Base-by-base conservation (phyloP, 257 asterid genomes). In the Solanum boliviense region DNA sequence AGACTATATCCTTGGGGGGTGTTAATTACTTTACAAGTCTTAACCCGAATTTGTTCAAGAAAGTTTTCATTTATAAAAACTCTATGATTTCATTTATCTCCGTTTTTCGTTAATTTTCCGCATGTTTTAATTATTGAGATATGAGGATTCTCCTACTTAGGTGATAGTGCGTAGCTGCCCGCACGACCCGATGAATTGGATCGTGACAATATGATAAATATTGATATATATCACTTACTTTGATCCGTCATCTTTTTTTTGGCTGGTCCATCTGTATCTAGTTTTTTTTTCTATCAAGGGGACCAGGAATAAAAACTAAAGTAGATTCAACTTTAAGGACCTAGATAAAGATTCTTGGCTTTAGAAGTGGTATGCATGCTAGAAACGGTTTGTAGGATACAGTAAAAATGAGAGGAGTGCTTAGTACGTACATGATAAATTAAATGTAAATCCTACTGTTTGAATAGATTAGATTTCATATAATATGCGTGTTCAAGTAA, bases 181-280 rank as follows among this genome's bases (percentile, higher is more conserved):
- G 2, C 39, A 36, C 1, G 39, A 2, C 9, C 0, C 9, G 9
- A 0, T 36, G 9, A 0, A 1, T 36, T 36, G 9, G 39, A 36
- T 36, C 39, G 9, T 36, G 39, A 7, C 9, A 36, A 2, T 41
- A 41, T 0, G 67, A 58, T 20, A 58, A 41, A 58, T 58, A 1
- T 20, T 58, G 67, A 58, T 20, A 58, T 2, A 58, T 58, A 58
- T 20, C 25, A 56, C 0, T 56, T 6, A 0, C 0, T 58, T 58
- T 20, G 25, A 58, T 58, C 25, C n/a, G n/a, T n/a, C 1, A 35
- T 35, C 38, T 35, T 35, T 35, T 35, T 35, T 35, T 35, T 35
- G 39, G 39, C 39, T 36, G 9, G 25, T 23, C 3, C 5, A 18
- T 56, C 25, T 4, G n/a, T 58, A 35, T 35, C 48, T 73, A 9